Conservation (phyloP, 768 basidiomycete genomes). For the Butyriboletus loyo region DNA sequence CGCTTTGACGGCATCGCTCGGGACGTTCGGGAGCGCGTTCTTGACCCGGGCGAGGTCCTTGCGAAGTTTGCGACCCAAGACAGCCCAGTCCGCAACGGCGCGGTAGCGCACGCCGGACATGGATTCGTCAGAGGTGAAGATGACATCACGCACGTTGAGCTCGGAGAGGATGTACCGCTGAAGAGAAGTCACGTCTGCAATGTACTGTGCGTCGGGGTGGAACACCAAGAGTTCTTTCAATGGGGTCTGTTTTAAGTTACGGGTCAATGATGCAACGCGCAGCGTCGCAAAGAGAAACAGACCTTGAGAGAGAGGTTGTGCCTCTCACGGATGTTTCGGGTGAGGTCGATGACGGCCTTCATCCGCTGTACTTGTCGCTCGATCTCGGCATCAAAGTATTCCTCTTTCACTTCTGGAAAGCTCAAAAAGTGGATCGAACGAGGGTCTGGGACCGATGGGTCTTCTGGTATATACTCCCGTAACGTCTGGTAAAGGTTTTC, state of each 20-base stretch:
- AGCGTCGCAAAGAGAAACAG: constrained; percentile 7
- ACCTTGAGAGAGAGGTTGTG: constrained; percentile 90
- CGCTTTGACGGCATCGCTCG: constrained; percentile 78
- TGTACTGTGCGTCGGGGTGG: constrained; percentile 82
- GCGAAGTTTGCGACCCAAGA: constrained; percentile 88
- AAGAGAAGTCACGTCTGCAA: constrained; percentile 80
- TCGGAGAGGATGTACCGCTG: constrained; percentile 90
- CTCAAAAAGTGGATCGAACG: constrained; percentile 94
- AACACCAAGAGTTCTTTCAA: constrained; percentile 90
- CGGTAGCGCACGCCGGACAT: constrained; percentile 86
- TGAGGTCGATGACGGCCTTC: constrained; percentile 92
- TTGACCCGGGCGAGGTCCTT: constrained; percentile 90
- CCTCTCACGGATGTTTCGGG: constrained; percentile 83
- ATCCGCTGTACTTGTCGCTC: constrained; percentile 93
- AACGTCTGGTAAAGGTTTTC: constrained; percentile 95
- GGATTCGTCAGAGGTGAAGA: constrained; percentile 86
- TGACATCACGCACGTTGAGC: constrained; percentile 87
- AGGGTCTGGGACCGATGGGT: constrained; percentile 66
- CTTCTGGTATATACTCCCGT: constrained; percentile 77
- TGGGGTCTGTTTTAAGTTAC: constrained; percentile 59
- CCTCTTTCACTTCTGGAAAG: constrained; percentile 91
- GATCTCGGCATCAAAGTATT: constrained; percentile 91
- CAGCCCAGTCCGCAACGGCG: constrained; percentile 92
- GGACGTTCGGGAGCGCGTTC: constrained; percentile 75
- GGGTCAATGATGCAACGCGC: neutral